phyloP scores from a whole-genome alignment of 129 eudicot genomes.

The Erigeron canadensis region DNA sequence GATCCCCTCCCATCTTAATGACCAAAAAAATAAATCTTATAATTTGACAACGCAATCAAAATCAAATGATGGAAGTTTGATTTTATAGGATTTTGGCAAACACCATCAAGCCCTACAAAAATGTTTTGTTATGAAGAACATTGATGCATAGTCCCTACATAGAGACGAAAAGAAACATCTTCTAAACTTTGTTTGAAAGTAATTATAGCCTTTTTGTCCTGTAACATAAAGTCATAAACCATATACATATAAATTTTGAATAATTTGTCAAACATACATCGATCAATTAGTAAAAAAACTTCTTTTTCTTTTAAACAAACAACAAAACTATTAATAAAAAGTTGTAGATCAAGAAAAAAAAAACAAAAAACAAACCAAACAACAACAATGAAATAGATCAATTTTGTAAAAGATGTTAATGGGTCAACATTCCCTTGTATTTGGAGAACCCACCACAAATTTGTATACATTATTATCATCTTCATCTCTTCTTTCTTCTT shows the following conservation, averaged over 20 bases:
- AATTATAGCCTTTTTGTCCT: too few relatives aligned
- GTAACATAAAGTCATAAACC: too few relatives aligned
- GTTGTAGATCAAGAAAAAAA: not conserved
- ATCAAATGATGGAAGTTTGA: conserved; percentile 41
- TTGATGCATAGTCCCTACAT: conserved; percentile 2
- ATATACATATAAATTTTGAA: too few relatives aligned
- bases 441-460: conserved; percentile 48
- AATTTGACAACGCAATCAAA: conserved; percentile 28
- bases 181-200: too few relatives aligned
- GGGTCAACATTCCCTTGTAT: conserved; percentile 36
- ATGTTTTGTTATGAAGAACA: conserved; percentile 22
- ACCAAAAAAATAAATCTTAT: not conserved
- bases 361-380: too few relatives aligned
- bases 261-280: not conserved
- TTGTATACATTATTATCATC: conserved; percentile 35
- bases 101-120: conserved; percentile 29
- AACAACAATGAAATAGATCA: too few relatives aligned
- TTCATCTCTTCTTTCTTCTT: conserved; percentile 32
- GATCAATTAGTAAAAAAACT: not conserved
- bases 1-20: too few relatives aligned
- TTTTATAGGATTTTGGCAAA: conserved; percentile 27
- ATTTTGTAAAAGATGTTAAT: not conserved
- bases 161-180: not conserved
- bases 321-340: too few relatives aligned
- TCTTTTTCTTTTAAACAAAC: not conserved